These are phyloP conservation scores for Rheum nobile DNA, from an alignment of 148 eudicot genomes.

Conservation along the genomic window DNA sequence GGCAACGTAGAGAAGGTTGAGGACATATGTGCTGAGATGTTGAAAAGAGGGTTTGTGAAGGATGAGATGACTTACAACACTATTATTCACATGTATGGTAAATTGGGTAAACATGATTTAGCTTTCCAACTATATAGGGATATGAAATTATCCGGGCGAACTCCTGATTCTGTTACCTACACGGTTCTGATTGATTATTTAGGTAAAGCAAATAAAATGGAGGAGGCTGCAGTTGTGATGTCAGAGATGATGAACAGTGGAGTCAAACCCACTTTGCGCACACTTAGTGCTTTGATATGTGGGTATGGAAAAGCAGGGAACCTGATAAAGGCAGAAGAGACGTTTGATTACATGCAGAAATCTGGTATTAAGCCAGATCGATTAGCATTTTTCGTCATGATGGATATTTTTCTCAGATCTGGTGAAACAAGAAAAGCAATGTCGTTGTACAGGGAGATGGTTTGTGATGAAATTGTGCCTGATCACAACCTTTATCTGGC, in stretches of 20 bases:
- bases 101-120: slow-evolving; percentile 55
- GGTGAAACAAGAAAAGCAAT: slow-evolving; percentile 43
- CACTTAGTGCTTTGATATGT: slow-evolving; percentile 91
- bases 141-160: slow-evolving; percentile 61
- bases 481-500: slow-evolving; percentile 48
- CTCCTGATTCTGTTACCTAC: slow-evolving; percentile 90
- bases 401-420: slow-evolving; percentile 67
- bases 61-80: slow-evolving; percentile 98
- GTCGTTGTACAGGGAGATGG: slow-evolving; percentile 59
- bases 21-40: slow-evolving; percentile 62
- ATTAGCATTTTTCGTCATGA: slow-evolving; percentile 82
- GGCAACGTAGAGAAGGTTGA: slow-evolving; percentile 67
- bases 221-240: slow-evolving; percentile 83
- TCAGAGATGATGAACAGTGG: slow-evolving; percentile 78
- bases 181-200: slow-evolving; percentile 82
- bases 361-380: slow-evolving; percentile 81
- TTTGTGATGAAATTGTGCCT: slow-evolving; percentile 50
- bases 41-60: slow-evolving; percentile 66
- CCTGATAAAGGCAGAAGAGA: slow-evolving; percentile 60
- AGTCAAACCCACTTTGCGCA: slow-evolving; percentile 68
- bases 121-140: slow-evolving; percentile 60
- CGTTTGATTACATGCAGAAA: slow-evolving; percentile 64
- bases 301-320: slow-evolving; percentile 90
- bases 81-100: slow-evolving; percentile 89
- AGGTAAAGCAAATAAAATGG: slow-evolving; percentile 73